phyloP scores from a whole-genome alignment of 805 yeast genomes.

The Metschnikowia lachancei region DNA sequence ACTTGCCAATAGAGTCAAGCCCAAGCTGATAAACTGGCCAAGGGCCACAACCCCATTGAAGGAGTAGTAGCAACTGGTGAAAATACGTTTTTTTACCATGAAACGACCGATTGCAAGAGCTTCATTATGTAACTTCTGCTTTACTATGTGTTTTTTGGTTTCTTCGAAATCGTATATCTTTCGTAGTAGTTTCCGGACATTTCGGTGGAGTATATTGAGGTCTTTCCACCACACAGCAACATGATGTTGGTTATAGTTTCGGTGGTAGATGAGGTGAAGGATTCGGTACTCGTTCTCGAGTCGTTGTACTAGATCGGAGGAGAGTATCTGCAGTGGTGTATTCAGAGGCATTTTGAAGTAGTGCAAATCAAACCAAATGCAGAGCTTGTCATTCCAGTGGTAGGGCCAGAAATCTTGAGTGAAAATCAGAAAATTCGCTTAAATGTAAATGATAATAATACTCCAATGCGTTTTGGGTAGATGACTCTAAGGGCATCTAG shows the following conservation, averaged over 20 bases:
- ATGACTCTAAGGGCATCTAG: too few relatives aligned
- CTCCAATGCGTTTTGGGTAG: too few relatives aligned
- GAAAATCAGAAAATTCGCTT: too few relatives aligned
- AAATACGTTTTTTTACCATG: slow-evolving; percentile 35
- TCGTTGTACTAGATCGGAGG: slow-evolving; percentile 1
- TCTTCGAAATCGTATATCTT: slow-evolving; percentile 25
- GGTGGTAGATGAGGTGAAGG: slow-evolving; percentile 61
- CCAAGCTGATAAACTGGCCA: slow-evolving; percentile 76
- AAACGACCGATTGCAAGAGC: slow-evolving; percentile 23
- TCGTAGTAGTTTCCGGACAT: slow-evolving; percentile 40
- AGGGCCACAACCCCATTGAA: slow-evolving; percentile 67
- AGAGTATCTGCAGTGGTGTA: slow-evolving; percentile 2
- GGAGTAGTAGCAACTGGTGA: slow-evolving; percentile 51
- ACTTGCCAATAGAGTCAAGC: slow-evolving; percentile 62
- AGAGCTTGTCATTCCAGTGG: background rate
- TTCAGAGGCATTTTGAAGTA: background rate
- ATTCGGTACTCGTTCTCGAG: slow-evolving; percentile 51
- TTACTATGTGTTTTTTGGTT: slow-evolving; percentile 11
- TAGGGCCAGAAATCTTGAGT: too few relatives aligned
- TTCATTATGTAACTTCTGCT: slow-evolving; percentile 16
- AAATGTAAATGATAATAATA: too few relatives aligned
- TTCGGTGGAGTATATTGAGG: slow-evolving; percentile 61
- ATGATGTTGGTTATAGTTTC: slow-evolving; percentile 76
- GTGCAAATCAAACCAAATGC: background rate
- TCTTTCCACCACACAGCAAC: slow-evolving; percentile 75